Base-by-base conservation (phyloP, 2,329 filamentous ascomycete genomes). In the Ophiocordyceps unilateralis region DNA sequence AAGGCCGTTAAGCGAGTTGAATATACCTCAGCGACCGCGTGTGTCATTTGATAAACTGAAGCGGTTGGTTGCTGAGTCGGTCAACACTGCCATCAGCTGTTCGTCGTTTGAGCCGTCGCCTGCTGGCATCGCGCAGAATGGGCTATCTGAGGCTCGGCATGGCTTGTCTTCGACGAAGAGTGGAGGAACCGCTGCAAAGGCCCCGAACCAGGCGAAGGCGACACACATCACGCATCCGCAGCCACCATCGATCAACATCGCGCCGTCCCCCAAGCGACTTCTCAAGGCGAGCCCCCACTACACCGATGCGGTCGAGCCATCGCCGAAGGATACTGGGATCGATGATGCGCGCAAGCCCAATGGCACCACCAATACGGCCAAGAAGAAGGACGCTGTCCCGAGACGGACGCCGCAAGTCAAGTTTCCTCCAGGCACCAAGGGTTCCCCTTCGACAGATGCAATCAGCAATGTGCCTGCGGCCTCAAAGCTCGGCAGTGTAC, bases 1-100 rank as follows among this genome's bases (percentile, higher is more conserved):
- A 43, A 62, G 58, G 49, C 62, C 59, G 45, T 60, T 78, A 36
- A 68, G 70, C 51, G 72, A 75, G 54, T 59, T 61, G 41, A 69
- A 63, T 51, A 68, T 77, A 45, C 74, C 74, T 41, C 48, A 62
- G 44, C 66, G 68, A 47, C 66, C 64, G 44, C 58, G 60, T 48
- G 57, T 65, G 41, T 61, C 65, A 45, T 63, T 69, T 30, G 64
- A 70, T 46, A 55, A 55, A 15, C 50, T 67, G 26, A 65, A 63
- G 48, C 60, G 60, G 44, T 59, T 60, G 9, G 49, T 65, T 9
- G 55, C 53, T 10, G 55, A 55, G 50, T 51, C 56, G 8, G 44
- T 50, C 30, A 51, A 53, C 22, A 45, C 51, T 41, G 44, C 49
- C 21, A 46, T 44, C 11, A 48, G 41, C 28, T 40, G 47, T 22